Conservation (phyloP, 768 basidiomycete genomes). For the Clathrus columnatus region DNA sequence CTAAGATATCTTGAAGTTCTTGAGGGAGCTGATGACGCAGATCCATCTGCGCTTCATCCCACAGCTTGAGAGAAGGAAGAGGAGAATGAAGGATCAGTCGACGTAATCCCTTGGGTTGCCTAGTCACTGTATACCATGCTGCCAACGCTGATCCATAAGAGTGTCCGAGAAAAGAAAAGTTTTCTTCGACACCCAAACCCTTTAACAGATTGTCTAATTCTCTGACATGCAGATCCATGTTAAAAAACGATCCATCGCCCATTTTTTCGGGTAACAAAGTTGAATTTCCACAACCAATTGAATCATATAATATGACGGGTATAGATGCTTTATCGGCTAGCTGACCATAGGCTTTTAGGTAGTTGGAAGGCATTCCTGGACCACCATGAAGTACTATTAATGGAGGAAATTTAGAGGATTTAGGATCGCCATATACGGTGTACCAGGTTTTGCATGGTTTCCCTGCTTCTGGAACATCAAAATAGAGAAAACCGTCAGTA, state of each 20-base stretch:
- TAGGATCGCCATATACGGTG: slow-evolving; percentile 35
- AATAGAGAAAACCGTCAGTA: too few relatives aligned
- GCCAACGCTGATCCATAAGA: slow-evolving; percentile 40
- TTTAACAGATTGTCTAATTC: slow-evolving; percentile 41
- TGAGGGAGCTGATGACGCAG: slow-evolving; percentile 28
- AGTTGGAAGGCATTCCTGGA: slow-evolving; percentile 9
- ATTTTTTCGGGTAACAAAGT: slow-evolving; percentile 32
- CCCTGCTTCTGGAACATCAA: too few relatives aligned
- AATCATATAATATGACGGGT: too few relatives aligned
- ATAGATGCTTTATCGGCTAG: neutral
- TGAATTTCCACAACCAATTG: slow-evolving; percentile 39
- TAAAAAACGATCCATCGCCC: slow-evolving; percentile 26
- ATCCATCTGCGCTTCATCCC: slow-evolving; percentile 25
- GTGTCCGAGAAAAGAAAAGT: slow-evolving; percentile 39
- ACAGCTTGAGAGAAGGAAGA: slow-evolving; percentile 36
- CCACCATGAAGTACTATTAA: slow-evolving; percentile 13
- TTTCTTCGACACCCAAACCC: slow-evolving; percentile 29
- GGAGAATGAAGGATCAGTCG: slow-evolving; percentile 32
- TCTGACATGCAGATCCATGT: slow-evolving; percentile 40
- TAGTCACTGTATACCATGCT: slow-evolving; percentile 29
- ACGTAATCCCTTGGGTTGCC: slow-evolving; percentile 36
- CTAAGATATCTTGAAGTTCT: too few relatives aligned
- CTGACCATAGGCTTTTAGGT: slow-evolving; percentile 1
- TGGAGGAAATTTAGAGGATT: slow-evolving; percentile 14
- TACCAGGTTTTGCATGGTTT: too few relatives aligned